Base-by-base conservation (phyloP, 148 eudicot species). In the Nepenthes gracilis region DNA sequence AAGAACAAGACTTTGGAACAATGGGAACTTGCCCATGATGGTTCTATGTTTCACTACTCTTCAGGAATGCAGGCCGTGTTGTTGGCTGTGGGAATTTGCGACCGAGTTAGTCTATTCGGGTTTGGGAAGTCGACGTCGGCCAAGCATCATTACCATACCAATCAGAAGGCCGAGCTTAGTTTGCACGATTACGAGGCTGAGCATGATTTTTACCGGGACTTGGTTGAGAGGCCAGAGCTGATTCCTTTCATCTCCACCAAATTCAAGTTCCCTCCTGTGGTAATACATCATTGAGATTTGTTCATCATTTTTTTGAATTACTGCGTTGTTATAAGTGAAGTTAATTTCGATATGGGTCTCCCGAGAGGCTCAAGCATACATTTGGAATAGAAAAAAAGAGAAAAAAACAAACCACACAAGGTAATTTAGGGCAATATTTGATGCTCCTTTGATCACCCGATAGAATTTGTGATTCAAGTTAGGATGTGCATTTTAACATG, bases 41-140 rank as follows among this genome's bases (percentile, higher is more conserved):
- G 94, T 6, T 36, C 74, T 12, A 55, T 80, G 59, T 92, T 92
- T 64, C 97, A 92, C 69, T 88, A 92, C 79, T 92, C 97, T 36
- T 92, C 96, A 0, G 97, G 97, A 48, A 81, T 88, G 94, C 97
- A 92, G 65, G 97, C 97, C 5, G 83, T 92, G 54, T 72, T 82
- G 84, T 62, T 92, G 47, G 88, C 97, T 38, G 43, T 82, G 57
- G 97, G 96, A 38, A 64, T 85, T 55, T 92, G 97, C 69, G 97
- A 92, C 5, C 69, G 59, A 49, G 94, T 92, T 34, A 80, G 90
- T 49, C 47, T 92, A 12, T 83, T 81, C 55, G 97, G 97, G 59
- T 92, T 85, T 57, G 97, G 96, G 63, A 92, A 92, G 62, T 80
- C 83, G 12, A 65, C 55, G 13, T 49, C 58, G 0, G 84, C 90